A percentile compares a stretch with the other conserved stretches of the same genome.
Conservation (phyloP, 2,329 filamentous ascomycete genomes). For the Penicillium hordei region DNA sequence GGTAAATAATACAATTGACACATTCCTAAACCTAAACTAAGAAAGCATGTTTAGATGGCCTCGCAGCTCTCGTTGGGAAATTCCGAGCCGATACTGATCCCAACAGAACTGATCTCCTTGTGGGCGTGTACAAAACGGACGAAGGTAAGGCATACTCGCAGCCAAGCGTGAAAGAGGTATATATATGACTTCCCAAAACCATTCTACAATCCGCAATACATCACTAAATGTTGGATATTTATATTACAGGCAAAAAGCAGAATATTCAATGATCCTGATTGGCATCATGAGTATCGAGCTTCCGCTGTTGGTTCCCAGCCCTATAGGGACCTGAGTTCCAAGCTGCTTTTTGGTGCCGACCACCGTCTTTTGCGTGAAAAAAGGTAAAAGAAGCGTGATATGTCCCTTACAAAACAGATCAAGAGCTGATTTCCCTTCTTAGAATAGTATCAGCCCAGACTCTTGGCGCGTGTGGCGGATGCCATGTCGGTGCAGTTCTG, state of each 20-base stretch:
- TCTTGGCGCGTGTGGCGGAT: conserved; percentile 16
- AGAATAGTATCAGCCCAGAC: conserved; percentile 16
- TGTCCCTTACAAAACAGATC: background rate
- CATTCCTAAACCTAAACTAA: background rate
- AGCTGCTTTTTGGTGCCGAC: conserved; percentile 14
- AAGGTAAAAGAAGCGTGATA: background rate
- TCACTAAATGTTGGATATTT: background rate
- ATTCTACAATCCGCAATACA: too few species aligned
- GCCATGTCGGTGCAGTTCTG: conserved; percentile 11
- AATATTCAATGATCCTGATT: conserved; percentile 15
- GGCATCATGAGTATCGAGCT: conserved; percentile 19
- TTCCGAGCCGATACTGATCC: conserved; percentile 15
- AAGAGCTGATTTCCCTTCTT: background rate
- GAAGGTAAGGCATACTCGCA: conserved; percentile 15
- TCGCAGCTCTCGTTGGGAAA: background rate
- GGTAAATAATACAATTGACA: conserved; percentile 4
- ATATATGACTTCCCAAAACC: background rate
- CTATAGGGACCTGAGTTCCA: conserved; percentile 12
- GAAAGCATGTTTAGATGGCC: conserved; percentile 1
- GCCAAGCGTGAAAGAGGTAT: conserved; percentile 16
- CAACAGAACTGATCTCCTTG: conserved; percentile 13
- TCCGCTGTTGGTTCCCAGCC: conserved; percentile 8
- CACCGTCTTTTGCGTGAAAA: conserved; percentile 16
- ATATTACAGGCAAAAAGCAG: conserved; percentile 10
- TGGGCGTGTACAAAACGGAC: conserved; percentile 17